Percentiles rank a stretch among this genome's conserved stretches.
Evolutionary conservation across 768 basidiomycete genomes (phyloP).

Genomic region (Lactarius sp.): DNA sequence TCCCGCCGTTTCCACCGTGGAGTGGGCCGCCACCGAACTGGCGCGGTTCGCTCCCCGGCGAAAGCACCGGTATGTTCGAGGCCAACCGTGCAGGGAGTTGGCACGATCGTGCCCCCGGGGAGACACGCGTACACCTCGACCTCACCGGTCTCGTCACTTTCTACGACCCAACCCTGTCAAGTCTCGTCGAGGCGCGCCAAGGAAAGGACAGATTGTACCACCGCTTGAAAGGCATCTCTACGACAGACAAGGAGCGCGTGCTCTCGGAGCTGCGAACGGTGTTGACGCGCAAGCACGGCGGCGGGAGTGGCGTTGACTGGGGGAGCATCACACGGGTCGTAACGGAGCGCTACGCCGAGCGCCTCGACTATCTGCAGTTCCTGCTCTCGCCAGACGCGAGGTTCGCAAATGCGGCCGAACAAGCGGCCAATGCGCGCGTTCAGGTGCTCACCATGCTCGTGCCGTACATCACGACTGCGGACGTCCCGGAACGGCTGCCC

Average conservation of each 20-base stretch:
- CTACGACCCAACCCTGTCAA: conserved; percentile 39
- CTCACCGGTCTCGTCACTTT: conserved; percentile 40
- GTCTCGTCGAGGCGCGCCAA: conserved; percentile 33
- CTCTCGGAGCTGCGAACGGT: conserved; percentile 30
- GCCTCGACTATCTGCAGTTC: conserved; percentile 39
- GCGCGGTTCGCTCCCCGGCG: conserved; percentile 13
- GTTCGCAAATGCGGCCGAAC: conserved; percentile 2
- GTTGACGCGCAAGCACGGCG: conserved; percentile 23
- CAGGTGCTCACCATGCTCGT: conserved; percentile 26
- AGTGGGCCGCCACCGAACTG: conserved; percentile 18
- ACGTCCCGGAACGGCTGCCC: conserved; percentile 4
- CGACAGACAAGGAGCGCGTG: conserved; percentile 30
- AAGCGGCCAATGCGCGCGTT: conserved; percentile 7
- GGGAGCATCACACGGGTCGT: conserved; percentile 35
- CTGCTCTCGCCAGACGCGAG: conserved; percentile 31
- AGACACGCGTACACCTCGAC: conserved; percentile 41
- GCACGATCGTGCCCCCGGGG: conserved; percentile 42
- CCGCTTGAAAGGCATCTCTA: conserved; percentile 34
- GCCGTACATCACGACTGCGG: conserved; percentile 30
- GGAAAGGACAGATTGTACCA: conserved; percentile 36
- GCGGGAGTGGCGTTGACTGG: conserved; percentile 41
- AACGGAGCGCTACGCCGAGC: conserved; percentile 39
- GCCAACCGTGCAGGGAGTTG: conserved; percentile 37
- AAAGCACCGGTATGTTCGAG: background rate
- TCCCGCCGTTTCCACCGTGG: background rate